Evolutionary conservation across 2,329 filamentous ascomycete species (phyloP).

Genomic region (Daldinia sp.): DNA sequence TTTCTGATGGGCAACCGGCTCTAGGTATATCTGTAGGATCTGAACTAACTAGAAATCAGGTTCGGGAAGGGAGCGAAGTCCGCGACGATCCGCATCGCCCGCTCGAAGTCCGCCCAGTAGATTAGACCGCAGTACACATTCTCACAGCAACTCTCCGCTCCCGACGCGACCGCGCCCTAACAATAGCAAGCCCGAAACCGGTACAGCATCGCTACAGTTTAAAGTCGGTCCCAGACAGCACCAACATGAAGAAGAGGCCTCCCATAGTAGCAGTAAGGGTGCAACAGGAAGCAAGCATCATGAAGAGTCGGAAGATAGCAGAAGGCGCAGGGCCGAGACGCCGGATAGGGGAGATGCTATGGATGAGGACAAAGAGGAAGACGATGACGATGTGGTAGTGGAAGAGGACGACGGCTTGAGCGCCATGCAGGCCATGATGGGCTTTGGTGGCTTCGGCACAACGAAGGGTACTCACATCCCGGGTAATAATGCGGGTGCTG

Average conservation of each 20-base stretch:
- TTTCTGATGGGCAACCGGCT: not conserved
- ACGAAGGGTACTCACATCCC: constrained; percentile 90
- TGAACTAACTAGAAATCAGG: constrained; percentile 28
- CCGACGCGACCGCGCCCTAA: constrained; percentile 43
- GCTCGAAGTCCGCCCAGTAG: constrained; percentile 34
- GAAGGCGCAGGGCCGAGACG: constrained; percentile 27
- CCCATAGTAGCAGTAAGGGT: constrained; percentile 27
- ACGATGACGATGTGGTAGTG: constrained; percentile 57
- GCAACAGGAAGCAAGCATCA: constrained; percentile 11
- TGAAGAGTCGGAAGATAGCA: constrained; percentile 40
- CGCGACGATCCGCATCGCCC: constrained; percentile 37
- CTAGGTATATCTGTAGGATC: not conserved
- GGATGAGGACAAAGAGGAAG: constrained; percentile 44
- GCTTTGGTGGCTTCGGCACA: constrained; percentile 83
- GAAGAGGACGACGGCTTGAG: constrained; percentile 73
- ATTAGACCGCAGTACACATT: constrained; percentile 33
- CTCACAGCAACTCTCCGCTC: constrained; percentile 43
- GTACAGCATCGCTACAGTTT: constrained; percentile 49
- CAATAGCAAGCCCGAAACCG: constrained; percentile 24
- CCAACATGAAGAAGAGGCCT: constrained; percentile 44
- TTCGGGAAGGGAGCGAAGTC: constrained; percentile 35
- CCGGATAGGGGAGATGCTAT: constrained; percentile 38
- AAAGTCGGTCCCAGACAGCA: constrained; percentile 42
- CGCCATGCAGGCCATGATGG: constrained; percentile 86
- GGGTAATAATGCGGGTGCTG: constrained; percentile 83